Conservation (phyloP, 441 rosid species). For the Gossypium davidsonii region DNA sequence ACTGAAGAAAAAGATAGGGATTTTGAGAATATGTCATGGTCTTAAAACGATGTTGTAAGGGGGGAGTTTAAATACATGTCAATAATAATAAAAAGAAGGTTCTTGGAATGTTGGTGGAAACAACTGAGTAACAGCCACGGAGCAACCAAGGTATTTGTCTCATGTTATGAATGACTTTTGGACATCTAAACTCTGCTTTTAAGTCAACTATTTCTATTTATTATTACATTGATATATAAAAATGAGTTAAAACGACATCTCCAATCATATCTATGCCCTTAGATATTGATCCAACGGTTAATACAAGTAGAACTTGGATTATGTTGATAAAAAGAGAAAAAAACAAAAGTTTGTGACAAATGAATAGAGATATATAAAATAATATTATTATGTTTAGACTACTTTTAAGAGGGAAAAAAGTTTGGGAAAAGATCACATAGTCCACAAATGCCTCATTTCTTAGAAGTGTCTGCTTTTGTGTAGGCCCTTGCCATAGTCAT, state of each 20-base stretch:
- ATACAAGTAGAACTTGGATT: neutral
- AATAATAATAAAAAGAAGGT: constrained; percentile 32
- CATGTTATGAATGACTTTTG: constrained; percentile 35
- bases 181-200: constrained; percentile 41
- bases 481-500: neutral
- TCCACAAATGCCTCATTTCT: neutral
- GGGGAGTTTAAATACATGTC: neutral
- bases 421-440: neutral
- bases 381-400: neutral
- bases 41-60: neutral
- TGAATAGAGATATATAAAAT: neutral
- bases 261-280: neutral
- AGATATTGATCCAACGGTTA: neutral
- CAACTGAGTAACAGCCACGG: constrained; percentile 31
- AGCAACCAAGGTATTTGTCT: constrained; percentile 5
- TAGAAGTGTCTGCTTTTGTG: neutral
- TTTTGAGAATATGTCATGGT: neutral
- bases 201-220: neutral
- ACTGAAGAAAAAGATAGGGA: neutral
- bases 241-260: neutral
- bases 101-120: constrained; percentile 62
- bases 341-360: neutral
- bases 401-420: neutral
- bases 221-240: neutral
- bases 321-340: neutral